These are phyloP conservation scores for Aspergillus eucalypticola DNA, from an alignment of 2,329 filamentous ascomycete species.

Conservation along the genomic window DNA sequence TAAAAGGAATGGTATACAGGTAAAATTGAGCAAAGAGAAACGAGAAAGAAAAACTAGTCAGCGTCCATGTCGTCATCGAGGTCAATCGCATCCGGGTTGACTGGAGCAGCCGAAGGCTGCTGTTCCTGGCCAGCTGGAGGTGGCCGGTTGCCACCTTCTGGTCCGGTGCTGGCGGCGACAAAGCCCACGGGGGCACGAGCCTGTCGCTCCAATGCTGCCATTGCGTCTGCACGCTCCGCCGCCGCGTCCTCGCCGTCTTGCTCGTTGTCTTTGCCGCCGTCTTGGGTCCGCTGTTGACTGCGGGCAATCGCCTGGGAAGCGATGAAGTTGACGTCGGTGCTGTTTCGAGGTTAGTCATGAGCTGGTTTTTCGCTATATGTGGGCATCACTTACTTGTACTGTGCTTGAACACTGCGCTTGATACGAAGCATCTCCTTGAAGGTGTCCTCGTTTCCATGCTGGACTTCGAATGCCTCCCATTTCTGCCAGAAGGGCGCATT, in stretches of 20 bases:
- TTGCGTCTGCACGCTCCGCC: constrained; percentile 68
- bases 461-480: constrained; percentile 96
- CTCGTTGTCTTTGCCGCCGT: constrained; percentile 32
- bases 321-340: constrained; percentile 96
- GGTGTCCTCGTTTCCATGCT: constrained; percentile 98
- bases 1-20: constrained; percentile 2
- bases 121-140: constrained; percentile 36
- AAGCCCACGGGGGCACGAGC: constrained; percentile 88
- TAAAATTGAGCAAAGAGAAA: neutral
- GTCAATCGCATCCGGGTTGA: constrained; percentile 86
- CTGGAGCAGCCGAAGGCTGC: constrained; percentile 37
- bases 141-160: constrained; percentile 61
- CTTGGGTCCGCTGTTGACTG: constrained; percentile 60
- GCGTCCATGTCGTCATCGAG: constrained; percentile 62
- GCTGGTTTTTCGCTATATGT: neutral
- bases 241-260: constrained; percentile 48
- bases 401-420: constrained; percentile 94
- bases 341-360: constrained; percentile 42
- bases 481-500: constrained; percentile 90
- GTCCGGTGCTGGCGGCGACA: constrained; percentile 78
- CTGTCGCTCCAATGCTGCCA: constrained; percentile 85
- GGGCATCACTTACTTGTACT: constrained; percentile 72
- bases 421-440: constrained; percentile 99
- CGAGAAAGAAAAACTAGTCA: constrained; percentile 22
- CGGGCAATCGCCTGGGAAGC: constrained; percentile 90